phyloP scores from a whole-genome alignment of 148 eudicot genomes.

The Talinum fruticosum region DNA sequence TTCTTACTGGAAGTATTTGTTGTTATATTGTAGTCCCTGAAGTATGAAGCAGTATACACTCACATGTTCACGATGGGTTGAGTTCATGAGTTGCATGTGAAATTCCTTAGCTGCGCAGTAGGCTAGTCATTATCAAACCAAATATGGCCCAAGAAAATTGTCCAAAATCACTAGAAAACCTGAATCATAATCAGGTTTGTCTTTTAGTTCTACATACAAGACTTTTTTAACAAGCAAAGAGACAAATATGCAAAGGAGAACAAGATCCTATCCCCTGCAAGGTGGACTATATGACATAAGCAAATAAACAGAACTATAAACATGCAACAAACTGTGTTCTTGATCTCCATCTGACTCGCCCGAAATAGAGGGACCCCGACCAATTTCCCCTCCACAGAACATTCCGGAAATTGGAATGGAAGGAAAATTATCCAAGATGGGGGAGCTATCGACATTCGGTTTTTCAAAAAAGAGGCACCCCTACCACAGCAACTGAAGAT shows the following conservation, averaged over 20 bases:
- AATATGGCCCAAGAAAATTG: too few species aligned
- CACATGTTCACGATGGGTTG: too few species aligned
- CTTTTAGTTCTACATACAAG: background rate
- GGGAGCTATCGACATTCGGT: conserved; percentile 61
- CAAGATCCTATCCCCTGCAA: conserved; percentile 3
- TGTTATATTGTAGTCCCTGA: too few species aligned
- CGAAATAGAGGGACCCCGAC: conserved; percentile 47
- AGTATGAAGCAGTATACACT: too few species aligned
- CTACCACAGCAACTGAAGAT: conserved; percentile 86
- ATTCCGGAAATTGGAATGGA: conserved; percentile 57
- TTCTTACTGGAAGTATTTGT: too few species aligned
- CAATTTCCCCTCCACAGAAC: conserved; percentile 72
- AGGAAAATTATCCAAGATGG: conserved; percentile 74
- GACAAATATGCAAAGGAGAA: background rate
- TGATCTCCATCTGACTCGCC: conserved; percentile 25
- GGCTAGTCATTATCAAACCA: too few species aligned
- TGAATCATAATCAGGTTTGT: background rate
- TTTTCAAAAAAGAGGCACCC: conserved; percentile 56
- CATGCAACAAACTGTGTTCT: conserved; percentile 45
- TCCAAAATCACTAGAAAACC: background rate
- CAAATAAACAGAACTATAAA: conserved; percentile 59
- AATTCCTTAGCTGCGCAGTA: too few species aligned
- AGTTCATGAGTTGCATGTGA: too few species aligned
- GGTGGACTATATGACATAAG: conserved; percentile 58
- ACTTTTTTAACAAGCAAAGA: background rate